These are phyloP conservation scores for Schizophyllum commune DNA, from an alignment of 1,284 basidiomycete genomes.

Conservation along the genomic window DNA sequence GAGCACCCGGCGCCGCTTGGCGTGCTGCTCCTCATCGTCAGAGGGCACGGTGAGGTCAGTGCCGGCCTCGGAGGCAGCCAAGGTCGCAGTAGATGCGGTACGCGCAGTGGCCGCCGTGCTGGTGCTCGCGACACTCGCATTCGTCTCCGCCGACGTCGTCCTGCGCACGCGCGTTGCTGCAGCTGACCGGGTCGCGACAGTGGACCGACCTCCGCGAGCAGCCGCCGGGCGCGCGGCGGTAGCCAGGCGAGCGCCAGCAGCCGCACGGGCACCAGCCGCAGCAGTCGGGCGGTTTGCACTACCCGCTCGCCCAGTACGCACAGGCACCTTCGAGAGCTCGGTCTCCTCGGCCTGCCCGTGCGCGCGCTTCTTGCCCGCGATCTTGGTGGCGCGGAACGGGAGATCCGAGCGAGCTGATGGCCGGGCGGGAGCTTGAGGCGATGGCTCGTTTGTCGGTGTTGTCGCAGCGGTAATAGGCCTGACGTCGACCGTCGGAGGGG, in stretches of 20 bases:
- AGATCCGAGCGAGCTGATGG: not conserved
- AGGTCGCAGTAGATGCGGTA: not conserved
- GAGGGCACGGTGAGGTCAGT: not conserved
- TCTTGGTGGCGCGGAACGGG: not conserved
- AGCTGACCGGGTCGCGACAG: too few species aligned
- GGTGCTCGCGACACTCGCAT: not conserved
- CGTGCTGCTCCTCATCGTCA: not conserved
- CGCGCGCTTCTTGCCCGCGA: not conserved
- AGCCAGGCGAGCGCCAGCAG: too few species aligned
- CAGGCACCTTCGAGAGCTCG: not conserved
- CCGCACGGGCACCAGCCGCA: too few species aligned
- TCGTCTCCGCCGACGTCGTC: not conserved
- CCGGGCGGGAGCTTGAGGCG: constrained; percentile 14
- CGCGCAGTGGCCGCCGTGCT: not conserved
- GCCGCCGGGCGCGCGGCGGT: too few species aligned
- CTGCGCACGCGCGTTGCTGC: not conserved
- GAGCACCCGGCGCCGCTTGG: not conserved
- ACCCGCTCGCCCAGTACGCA: too few species aligned
- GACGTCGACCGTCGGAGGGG: too few species aligned
- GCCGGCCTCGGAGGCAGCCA: not conserved
- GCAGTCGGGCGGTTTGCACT: too few species aligned
- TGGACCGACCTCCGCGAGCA: not conserved
- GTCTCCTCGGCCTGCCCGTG: not conserved
- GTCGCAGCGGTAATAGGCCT: too few species aligned
- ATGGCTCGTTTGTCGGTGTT: not conserved